phyloP scores from a whole-genome alignment of 495 filamentous ascomycete genomes.

The Penicillium robsamsonii region DNA sequence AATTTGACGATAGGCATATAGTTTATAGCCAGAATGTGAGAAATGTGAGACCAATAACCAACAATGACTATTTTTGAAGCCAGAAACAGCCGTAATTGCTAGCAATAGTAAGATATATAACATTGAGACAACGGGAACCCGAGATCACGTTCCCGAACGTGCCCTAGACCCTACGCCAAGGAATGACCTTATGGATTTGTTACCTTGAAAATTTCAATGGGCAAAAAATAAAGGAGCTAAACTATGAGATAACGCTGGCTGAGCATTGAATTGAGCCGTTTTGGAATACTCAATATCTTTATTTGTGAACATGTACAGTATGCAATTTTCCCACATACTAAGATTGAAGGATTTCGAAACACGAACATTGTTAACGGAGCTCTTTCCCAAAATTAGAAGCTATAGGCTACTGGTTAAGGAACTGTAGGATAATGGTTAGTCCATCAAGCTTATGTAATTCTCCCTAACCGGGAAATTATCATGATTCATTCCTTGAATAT shows the following conservation, averaged over 20 bases:
- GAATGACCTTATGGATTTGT: not conserved
- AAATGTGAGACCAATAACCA: not conserved
- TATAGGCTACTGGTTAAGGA: slow-evolving; percentile 1
- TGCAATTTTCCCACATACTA: not conserved
- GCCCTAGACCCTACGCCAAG: slow-evolving; percentile 6
- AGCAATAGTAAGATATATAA: not conserved
- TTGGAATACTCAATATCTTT: not conserved
- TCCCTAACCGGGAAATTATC: slow-evolving; percentile 1
- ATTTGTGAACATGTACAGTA: not conserved
- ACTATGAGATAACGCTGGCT: not conserved
- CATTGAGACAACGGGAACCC: not conserved
- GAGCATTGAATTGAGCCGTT: not conserved
- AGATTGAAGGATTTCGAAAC: not conserved
- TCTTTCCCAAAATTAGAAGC: not conserved
- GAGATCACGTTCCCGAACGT: not conserved
- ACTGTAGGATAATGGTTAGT: slow-evolving; percentile 10
- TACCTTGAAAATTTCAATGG: not conserved
- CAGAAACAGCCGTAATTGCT: not conserved
- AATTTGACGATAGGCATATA: not conserved
- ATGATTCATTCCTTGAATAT: slow-evolving; percentile 10
- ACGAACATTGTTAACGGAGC: not conserved
- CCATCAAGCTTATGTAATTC: slow-evolving; percentile 7
- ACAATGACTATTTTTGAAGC: not conserved
- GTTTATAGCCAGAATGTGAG: not conserved
- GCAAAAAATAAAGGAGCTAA: not conserved